Percentiles rank a stretch among this genome's conserved stretches.
phyloP scores from a whole-genome alignment of 768 basidiomycete genomes.

The Leccinum disarticulatum region DNA sequence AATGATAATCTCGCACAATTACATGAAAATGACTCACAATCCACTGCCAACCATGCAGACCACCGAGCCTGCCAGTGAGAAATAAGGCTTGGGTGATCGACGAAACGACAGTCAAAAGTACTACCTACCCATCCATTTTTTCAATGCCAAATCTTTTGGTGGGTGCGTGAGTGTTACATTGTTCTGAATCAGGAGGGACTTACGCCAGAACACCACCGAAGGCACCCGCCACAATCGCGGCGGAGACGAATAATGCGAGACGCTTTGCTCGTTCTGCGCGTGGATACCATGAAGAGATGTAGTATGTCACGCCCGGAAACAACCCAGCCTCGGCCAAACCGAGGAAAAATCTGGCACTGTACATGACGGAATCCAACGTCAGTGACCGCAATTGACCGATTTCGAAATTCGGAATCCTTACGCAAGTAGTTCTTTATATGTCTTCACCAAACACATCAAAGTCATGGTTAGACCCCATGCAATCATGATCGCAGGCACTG shows the following conservation, averaged over 20 bases:
- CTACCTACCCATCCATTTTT: constrained; percentile 34
- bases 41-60: constrained; percentile 40
- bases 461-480: constrained; percentile 39
- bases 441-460: constrained; percentile 38
- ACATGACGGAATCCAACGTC: background rate
- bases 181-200: constrained; percentile 13
- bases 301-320: constrained; percentile 40
- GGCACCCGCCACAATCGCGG: constrained; percentile 51
- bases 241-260: constrained; percentile 58
- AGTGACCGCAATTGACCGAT: background rate
- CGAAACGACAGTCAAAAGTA: constrained; percentile 12
- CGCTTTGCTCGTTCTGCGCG: constrained; percentile 54
- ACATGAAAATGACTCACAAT: constrained; percentile 28
- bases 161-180: background rate
- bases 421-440: constrained; percentile 28
- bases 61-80: constrained; percentile 22
- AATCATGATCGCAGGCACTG: constrained; percentile 39
- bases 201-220: constrained; percentile 50
- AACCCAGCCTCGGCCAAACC: constrained; percentile 48
- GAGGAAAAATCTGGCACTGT: constrained; percentile 41
- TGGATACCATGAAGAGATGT: constrained; percentile 58
- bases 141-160: constrained; percentile 34
- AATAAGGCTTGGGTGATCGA: background rate
- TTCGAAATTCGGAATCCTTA: constrained; percentile 25
- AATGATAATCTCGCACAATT: background rate